Conservation (phyloP, 768 basidiomycete species). For the Suillus subluteus region DNA sequence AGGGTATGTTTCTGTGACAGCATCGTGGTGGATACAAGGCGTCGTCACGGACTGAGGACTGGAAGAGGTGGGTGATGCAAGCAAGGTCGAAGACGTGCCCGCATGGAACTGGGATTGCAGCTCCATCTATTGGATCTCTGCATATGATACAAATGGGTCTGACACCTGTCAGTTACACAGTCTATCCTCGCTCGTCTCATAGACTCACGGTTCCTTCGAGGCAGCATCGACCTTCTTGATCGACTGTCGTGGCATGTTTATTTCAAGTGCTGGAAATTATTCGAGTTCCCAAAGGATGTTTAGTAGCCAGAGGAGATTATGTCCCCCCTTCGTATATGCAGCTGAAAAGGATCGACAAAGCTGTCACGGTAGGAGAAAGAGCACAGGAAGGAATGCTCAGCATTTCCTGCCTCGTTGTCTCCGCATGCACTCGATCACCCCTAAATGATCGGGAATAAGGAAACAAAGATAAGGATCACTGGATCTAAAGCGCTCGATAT, state of each 20-base stretch:
- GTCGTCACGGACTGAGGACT: conserved; percentile 32
- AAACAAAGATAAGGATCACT: conserved; percentile 5
- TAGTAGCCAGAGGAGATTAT: conserved; percentile 2
- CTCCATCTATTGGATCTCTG: conserved; percentile 20
- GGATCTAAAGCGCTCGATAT: conserved; percentile 4
- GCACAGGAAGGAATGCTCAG: not conserved
- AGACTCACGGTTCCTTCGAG: conserved; percentile 7
- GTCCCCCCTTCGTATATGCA: not conserved
- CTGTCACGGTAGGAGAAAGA: conserved; percentile 5
- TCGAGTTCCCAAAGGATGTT: not conserved
- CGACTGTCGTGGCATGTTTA: conserved; percentile 7
- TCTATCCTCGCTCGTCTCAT: not conserved
- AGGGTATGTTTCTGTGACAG: conserved; percentile 26
- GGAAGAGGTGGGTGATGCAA: conserved; percentile 33
- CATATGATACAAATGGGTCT: conserved; percentile 27
- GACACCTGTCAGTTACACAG: not conserved
- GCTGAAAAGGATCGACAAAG: conserved; percentile 1
- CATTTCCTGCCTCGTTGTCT: conserved; percentile 8
- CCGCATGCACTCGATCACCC: conserved; percentile 3
- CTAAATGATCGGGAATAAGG: conserved; percentile 9
- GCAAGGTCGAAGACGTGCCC: conserved; percentile 29
- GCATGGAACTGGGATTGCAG: conserved; percentile 24
- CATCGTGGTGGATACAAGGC: conserved; percentile 37
- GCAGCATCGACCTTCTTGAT: conserved; percentile 6
- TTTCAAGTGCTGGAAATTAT: not conserved